Conservation (phyloP, 495 filamentous ascomycete genomes). For the Penicillium ochrochloron region DNA sequence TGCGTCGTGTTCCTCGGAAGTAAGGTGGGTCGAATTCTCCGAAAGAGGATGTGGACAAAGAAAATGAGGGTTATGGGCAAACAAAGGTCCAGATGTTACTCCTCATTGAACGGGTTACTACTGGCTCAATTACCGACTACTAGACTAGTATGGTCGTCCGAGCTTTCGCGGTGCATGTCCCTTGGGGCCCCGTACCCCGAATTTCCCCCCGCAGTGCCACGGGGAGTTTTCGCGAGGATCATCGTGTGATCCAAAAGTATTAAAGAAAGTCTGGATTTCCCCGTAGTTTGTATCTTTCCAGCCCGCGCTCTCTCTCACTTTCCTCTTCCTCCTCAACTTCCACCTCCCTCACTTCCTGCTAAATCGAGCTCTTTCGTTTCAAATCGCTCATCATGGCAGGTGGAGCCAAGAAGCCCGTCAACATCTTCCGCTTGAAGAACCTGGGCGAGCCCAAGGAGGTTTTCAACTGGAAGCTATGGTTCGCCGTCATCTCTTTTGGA, state of each 20-base stretch:
- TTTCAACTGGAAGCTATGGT: conserved; percentile 69
- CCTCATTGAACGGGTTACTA: not conserved
- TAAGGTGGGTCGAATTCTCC: not conserved
- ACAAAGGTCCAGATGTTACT: not conserved
- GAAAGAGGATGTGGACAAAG: not conserved
- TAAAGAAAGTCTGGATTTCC: conserved; percentile 2
- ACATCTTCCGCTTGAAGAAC: conserved; percentile 64
- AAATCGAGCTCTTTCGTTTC: not conserved
- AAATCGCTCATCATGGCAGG: conserved; percentile 49
- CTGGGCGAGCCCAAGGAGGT: conserved; percentile 58
- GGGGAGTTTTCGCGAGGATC: conserved; percentile 1
- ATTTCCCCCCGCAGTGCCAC: conserved; percentile 21
- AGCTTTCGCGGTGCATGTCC: not conserved
- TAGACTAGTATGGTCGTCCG: not conserved
- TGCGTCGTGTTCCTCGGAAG: not conserved
- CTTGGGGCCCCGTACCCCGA: conserved; percentile 14
- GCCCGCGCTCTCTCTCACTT: not conserved
- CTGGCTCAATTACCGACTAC: not conserved
- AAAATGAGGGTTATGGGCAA: not conserved
- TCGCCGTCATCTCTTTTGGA: conserved; percentile 68
- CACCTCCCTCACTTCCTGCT: not conserved
- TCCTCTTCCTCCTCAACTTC: not conserved
- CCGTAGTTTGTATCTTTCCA: not conserved
- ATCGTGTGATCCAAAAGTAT: conserved; percentile 19
- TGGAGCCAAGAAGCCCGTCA: conserved; percentile 67